Evolutionary conservation across 495 filamentous ascomycete species (phyloP).

Genomic region (Podospora sp.): DNA sequence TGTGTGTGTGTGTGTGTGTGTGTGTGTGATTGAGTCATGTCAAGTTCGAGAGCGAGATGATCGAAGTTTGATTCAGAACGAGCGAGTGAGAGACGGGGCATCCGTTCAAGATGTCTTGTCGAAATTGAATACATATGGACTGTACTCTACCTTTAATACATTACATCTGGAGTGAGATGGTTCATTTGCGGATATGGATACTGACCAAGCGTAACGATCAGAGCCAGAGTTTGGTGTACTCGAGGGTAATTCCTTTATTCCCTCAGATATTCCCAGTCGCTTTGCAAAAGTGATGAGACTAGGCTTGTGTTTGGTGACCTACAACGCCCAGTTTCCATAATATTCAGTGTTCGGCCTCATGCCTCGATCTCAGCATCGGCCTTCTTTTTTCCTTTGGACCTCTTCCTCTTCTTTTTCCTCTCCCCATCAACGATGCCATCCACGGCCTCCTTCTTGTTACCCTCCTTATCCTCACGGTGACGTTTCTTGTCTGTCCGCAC

Average conservation of each 20-base stretch:
- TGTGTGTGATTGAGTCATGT: not conserved
- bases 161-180: too few relatives aligned
- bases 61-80: not conserved
- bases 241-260: too few relatives aligned
- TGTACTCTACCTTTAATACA: too few relatives aligned
- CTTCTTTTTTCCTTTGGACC: constrained; percentile 43
- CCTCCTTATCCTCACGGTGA: not conserved
- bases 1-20: not conserved
- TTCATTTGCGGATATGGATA: too few relatives aligned
- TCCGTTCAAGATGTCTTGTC: not conserved
- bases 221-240: too few relatives aligned
- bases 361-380: constrained; percentile 26
- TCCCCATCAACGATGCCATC: constrained; percentile 36
- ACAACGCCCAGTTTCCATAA: not conserved
- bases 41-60: not conserved
- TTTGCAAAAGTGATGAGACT: too few relatives aligned
- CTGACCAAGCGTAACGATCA: too few relatives aligned
- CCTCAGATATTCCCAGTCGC: too few relatives aligned
- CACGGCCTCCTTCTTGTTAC: constrained; percentile 17
- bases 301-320: too few relatives aligned
- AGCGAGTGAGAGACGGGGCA: not conserved
- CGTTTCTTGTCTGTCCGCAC: constrained; percentile 9
- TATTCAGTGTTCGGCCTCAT: constrained; percentile 1
- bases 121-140: not conserved
- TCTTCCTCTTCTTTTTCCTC: constrained; percentile 57